Base-by-base conservation (phyloP, 176 grass and related monocot species). In the Miscanthus lutarioriparius region DNA sequence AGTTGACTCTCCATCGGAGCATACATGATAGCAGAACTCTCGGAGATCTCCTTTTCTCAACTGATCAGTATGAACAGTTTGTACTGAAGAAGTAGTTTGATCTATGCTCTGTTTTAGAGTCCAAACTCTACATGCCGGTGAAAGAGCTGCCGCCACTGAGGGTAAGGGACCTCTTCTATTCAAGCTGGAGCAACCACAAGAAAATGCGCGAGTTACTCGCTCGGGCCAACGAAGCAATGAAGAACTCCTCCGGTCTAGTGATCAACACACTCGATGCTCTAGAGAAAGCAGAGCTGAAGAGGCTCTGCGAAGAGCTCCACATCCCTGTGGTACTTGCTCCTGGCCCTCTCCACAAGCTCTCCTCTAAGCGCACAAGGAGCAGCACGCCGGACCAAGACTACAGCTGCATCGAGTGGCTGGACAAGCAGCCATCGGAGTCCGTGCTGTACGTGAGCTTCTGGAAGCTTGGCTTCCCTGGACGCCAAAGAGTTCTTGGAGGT, bases 361-460 rank as follows among this genome's bases (percentile, higher is more conserved):
- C 41, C 5, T 35, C 67, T 4, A 51, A 22, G 14, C 13, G 8
- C 23, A 67, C 35, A 1, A 0, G 58, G 3, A 80, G 65, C 20
- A 88, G 72, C 72, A 12, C 67, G 6, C 1, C 69, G 6, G 30
- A 14, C 25, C 23, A 81, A 15, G 82, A 88, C 45, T 20, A 5
- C 0, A 73, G 45, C 11, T 88, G 82, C 72, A 68, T 91, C 14
- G n/a, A 49, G 6, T 91, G 90, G 90, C 27, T 88, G 14, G 66
- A 88, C 76, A 58, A 4, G 27, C 78, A 82, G 35, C 13, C 45
- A 0, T 1, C 20, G 0, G 51, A 2, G 1, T 88, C 90, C 0
- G 90, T 88, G 12, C 1, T 88, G 6, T 91, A 91, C 0, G 86
- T 79, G 16, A 88, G 90, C 78, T 91, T 91, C 4, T n/a, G 86